These are phyloP conservation scores for Agaricus blazei DNA, from an alignment of 768 basidiomycete genomes.

Conservation along the genomic window DNA sequence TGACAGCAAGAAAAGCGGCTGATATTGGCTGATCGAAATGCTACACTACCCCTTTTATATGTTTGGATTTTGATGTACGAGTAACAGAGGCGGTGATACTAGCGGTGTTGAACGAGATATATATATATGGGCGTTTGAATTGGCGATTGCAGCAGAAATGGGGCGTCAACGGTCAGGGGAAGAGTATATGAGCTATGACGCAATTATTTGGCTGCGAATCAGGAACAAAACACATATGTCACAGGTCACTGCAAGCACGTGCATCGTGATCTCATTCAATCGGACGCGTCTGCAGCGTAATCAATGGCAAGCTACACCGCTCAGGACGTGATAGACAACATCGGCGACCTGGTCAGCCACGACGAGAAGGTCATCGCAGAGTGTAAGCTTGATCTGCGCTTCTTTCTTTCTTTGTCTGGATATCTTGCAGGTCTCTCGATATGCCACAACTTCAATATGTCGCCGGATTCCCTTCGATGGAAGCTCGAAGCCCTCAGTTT, in stretches of 20 bases:
- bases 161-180: no score
- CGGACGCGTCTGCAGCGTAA: background rate
- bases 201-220: background rate
- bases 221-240: background rate
- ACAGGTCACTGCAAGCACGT: background rate
- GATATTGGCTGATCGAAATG: background rate
- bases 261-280: conserved; percentile 5
- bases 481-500: conserved; percentile 65
- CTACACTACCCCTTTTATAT: conserved; percentile 2
- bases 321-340: conserved; percentile 18
- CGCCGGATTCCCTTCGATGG: conserved; percentile 49
- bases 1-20: background rate
- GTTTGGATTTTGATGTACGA: conserved; percentile 2
- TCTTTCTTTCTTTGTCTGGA: background rate
- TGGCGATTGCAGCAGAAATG: no score
- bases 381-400: conserved; percentile 30
- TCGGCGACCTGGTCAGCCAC: conserved; percentile 19
- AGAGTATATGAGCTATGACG: background rate
- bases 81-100: background rate
- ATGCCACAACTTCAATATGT: conserved; percentile 57
- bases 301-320: conserved; percentile 4
- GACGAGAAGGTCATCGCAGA: conserved; percentile 40
- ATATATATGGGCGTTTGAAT: background rate
- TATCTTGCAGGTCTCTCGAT: conserved; percentile 51
- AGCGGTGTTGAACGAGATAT: background rate